Conservation (phyloP, 306 rosid genomes). For the Ormosia semicastrata region DNA sequence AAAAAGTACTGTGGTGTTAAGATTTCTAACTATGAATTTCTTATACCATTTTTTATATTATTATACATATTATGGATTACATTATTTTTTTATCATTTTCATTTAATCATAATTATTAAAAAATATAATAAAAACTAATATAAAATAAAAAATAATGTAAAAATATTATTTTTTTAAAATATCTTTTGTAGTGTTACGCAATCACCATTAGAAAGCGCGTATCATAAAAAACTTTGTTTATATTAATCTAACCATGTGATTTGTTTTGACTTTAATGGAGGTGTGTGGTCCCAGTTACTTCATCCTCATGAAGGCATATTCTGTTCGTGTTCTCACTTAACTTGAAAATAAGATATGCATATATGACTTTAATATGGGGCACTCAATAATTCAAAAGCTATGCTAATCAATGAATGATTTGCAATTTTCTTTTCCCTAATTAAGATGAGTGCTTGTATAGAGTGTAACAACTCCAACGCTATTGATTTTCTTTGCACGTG, state of each 20-base stretch:
- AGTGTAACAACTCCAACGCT: background rate
- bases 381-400: background rate
- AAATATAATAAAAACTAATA: too few species aligned
- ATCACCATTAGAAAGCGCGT: background rate
- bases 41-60: too few species aligned
- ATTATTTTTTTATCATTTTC: too few species aligned
- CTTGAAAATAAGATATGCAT: background rate
- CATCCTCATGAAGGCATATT: conserved; percentile 10
- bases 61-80: too few species aligned
- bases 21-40: too few species aligned
- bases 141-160: too few species aligned
- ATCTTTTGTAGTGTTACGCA: background rate
- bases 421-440: background rate
- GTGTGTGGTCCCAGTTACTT: background rate
- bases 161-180: too few species aligned
- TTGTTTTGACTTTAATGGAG: background rate
- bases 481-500: background rate
- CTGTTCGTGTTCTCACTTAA: background rate
- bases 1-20: background rate
- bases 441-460: background rate
- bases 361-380: background rate
- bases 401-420: background rate
- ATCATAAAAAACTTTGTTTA: background rate
- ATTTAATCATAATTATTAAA: too few species aligned
- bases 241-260: background rate